Evolutionary conservation across 495 filamentous ascomycete species (phyloP), one percentile per base, ranked within the genome.

Genomic region (Thermochaetoides thermophila): DNA sequence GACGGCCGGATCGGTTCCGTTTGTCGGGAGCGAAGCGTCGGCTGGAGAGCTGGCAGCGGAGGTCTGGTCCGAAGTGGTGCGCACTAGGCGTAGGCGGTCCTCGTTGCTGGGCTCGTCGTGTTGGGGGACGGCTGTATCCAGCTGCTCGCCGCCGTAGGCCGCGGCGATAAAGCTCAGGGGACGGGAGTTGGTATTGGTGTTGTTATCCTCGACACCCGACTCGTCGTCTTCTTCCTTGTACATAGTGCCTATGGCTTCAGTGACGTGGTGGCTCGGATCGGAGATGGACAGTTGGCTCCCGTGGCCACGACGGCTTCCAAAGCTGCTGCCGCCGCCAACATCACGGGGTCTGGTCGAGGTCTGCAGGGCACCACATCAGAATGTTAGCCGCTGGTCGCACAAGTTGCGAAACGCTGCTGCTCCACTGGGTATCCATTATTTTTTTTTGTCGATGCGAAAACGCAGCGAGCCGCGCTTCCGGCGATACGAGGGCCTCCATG

Each of bases 231-330:
- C 61, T 48, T 84, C 76, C 52, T 81, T 82, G 60, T 97, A 97
- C 76, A 95, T 77, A 50, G 89, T 84, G 23, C 85, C 86, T 50
- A 97, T 95, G 28, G 86, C 82, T 51, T 97, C 89, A 23, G 89
- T 97, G 52, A 95, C 87, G 73, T 97, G 89, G 64, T 96, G 87
- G 56, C 72, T 83, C 17, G 67, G 59, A 47, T 72, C 68, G 36
- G 66, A 70, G 43, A 73, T 70, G 35, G 68, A 73, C 24, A 70
- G 63, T 48, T 69, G 64, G 43, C 52, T 61, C 32, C 42, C 62
- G 55, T 73, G 68, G 37, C 68, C 66, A 38, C 67, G 62, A 50
- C 67, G 60, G 50, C 53, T 66, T 37, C 63, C 53, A 52, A 69
- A 68, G 47, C 63, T 69, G 48, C 55, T 56, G 49, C 60, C 65